Evolutionary conservation across 2,329 filamentous ascomycete genomes (phyloP), one percentile per base, ranked within the genome.

Genomic region (Waltergamsia citrina): DNA sequence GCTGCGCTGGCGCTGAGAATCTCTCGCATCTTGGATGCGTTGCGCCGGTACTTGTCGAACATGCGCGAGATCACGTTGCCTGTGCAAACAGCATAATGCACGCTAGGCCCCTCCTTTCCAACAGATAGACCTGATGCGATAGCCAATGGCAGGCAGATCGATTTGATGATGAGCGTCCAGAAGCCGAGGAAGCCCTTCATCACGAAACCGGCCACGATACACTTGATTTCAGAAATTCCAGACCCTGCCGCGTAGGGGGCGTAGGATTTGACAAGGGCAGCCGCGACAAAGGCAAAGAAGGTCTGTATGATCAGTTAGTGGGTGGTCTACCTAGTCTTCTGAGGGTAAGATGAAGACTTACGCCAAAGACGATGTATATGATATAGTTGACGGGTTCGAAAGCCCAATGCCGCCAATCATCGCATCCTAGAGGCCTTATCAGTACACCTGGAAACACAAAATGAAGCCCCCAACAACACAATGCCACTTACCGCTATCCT

Each of bases 151-250:
- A 98, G 65, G 17, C 83, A 85, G 36, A 96, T 75, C 0, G 87
- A 94, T 62, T 98, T 98, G 62, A 98, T 96, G 39, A 92, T 57
- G 21, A 98, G 66, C 5, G 92, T 96, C 74, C 86, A 87, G 47
- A 81, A 81, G 15, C 90, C 87, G 12, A 98, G 70, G 51, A 98
- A 98, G 0, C 88, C 92, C 59, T 96, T 95, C 92, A 98, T 98
- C 32, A 96, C 85, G 54, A 98, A 98, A 4, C 92, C 92, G 5
- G 90, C 92, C 51, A 98, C 94, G 52, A 98, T 96, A 59, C 87
- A 94, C 60, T 98, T 98, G 69, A 98, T 98, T 63, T 98, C 92
- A 10, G 87, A 95, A 38, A 98, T 98, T 26, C 92, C 92, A 10
- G 86, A 94, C 12, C 92, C 92, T 22, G 92, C 92, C 9, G 92